Evolutionary conservation across 768 basidiomycete species (phyloP).

Genomic region (Tylopilus cervinicoccineus): DNA sequence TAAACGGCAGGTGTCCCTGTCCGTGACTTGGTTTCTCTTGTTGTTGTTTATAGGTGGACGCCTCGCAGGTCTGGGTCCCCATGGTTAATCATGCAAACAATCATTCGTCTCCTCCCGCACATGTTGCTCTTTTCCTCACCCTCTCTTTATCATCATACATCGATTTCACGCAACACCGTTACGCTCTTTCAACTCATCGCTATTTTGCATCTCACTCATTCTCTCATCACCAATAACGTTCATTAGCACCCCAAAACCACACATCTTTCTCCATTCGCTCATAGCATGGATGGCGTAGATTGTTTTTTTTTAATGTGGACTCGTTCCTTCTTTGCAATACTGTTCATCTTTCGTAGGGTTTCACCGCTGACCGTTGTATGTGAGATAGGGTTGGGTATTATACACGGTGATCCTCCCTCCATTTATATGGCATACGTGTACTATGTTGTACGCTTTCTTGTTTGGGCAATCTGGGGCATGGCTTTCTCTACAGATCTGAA

Average conservation of each 20-base stretch:
- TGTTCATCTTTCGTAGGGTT: slow-evolving; percentile 8
- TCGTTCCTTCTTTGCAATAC: not conserved
- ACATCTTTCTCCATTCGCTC: not conserved
- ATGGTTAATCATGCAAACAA: slow-evolving; percentile 12
- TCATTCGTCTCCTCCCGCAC: slow-evolving; percentile 8
- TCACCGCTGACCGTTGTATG: slow-evolving; percentile 5
- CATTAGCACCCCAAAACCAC: slow-evolving; percentile 4
- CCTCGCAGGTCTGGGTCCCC: slow-evolving; percentile 16
- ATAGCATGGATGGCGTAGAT: slow-evolving; percentile 13
- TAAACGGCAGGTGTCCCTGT: not conserved
- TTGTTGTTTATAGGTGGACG: slow-evolving; percentile 7
- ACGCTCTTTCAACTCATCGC: slow-evolving; percentile 12
- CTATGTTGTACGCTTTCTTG: slow-evolving; percentile 1
- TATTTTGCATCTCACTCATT: slow-evolving; percentile 12
- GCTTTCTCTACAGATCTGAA: not conserved
- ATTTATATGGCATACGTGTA: slow-evolving; percentile 6
- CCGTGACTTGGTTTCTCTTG: not conserved
- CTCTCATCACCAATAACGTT: not conserved
- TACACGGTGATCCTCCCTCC: slow-evolving; percentile 4
- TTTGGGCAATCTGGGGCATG: slow-evolving; percentile 1
- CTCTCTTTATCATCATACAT: slow-evolving; percentile 16
- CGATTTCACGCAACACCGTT: slow-evolving; percentile 8
- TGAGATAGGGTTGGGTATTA: slow-evolving; percentile 15
- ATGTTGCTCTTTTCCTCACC: slow-evolving; percentile 5
- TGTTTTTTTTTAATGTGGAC: not conserved